These are phyloP conservation scores for Microthyrium microscopicum DNA, from an alignment of 2,329 filamentous ascomycete genomes.

Conservation along the genomic window DNA sequence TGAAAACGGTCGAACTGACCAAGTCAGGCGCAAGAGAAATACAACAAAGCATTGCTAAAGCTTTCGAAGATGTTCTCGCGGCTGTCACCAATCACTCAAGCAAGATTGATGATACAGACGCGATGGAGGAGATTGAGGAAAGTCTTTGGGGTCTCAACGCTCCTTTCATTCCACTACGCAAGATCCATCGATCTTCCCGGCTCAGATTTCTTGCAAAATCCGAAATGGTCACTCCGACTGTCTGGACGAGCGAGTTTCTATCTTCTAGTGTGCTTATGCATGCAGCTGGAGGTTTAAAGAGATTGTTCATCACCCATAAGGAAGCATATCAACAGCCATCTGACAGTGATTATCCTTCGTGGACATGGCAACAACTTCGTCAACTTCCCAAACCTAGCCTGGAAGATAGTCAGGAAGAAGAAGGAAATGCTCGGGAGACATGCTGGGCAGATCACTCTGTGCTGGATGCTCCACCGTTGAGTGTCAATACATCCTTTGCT, in stretches of 20 bases:
- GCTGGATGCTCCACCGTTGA: too few relatives aligned
- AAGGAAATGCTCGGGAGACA: too few relatives aligned
- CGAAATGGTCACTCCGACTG: slow-evolving; percentile 56
- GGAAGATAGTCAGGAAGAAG: too few relatives aligned
- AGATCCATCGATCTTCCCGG: slow-evolving; percentile 56
- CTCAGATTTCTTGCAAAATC: slow-evolving; percentile 52
- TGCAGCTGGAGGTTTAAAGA: slow-evolving; percentile 39
- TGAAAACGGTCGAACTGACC: slow-evolving; percentile 45
- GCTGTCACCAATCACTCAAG: slow-evolving; percentile 2
- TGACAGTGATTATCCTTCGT: slow-evolving; percentile 36
- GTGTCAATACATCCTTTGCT: too few relatives aligned
- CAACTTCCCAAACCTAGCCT: too few relatives aligned
- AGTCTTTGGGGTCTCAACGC: slow-evolving; percentile 44
- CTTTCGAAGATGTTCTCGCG: slow-evolving; percentile 39
- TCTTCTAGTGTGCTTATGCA: slow-evolving; percentile 58
- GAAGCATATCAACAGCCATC: slow-evolving; percentile 55
- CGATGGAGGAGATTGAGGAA: slow-evolving; percentile 14
- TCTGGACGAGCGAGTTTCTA: slow-evolving; percentile 58
- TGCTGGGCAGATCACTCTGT: too few relatives aligned
- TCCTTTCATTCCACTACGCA: slow-evolving; percentile 59
- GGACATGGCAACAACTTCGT: slow-evolving; percentile 56
- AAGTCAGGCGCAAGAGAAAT: slow-evolving; percentile 52
- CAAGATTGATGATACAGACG: slow-evolving; percentile 1
- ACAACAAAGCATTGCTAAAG: slow-evolving; percentile 42
- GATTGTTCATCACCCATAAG: slow-evolving; percentile 60